Conservation (phyloP, 306 rosid genomes). For the Rosa chinensis region DNA sequence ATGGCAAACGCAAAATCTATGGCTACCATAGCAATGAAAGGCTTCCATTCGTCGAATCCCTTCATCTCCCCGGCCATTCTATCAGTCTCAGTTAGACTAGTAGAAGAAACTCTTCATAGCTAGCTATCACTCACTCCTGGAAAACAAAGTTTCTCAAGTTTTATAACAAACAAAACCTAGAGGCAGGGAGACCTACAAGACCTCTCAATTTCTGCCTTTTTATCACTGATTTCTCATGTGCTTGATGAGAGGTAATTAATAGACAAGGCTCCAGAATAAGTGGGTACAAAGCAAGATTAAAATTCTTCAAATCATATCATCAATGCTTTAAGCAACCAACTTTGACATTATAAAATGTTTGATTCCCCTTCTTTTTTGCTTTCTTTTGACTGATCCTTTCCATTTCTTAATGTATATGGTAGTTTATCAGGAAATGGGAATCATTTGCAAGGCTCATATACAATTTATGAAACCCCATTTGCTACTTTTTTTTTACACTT, state of each 20-base stretch:
- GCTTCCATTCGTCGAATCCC: slow-evolving; percentile 67
- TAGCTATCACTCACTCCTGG: not conserved
- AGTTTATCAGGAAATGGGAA: slow-evolving; percentile 36
- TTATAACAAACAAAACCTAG: slow-evolving; percentile 1
- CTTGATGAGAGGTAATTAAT: slow-evolving; percentile 23
- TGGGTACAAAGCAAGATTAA: slow-evolving; percentile 73
- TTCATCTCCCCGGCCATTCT: slow-evolving; percentile 32
- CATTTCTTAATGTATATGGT: not conserved
- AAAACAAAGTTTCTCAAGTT: not conserved
- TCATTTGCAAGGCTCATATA: slow-evolving; percentile 18
- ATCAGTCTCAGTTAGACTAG: not conserved
- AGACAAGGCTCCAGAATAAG: slow-evolving; percentile 42
- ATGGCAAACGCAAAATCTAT: slow-evolving; percentile 62
- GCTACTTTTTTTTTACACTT: not conserved
- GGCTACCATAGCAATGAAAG: slow-evolving; percentile 71
- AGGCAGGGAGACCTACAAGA: slow-evolving; percentile 18
- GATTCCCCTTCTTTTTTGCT: slow-evolving; percentile 36
- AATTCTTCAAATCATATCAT: slow-evolving; percentile 63
- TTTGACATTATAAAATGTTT: slow-evolving; percentile 40
- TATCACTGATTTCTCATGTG: slow-evolving; percentile 7
- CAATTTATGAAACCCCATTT: slow-evolving; percentile 20
- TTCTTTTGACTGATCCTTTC: slow-evolving; percentile 50
- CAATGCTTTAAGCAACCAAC: slow-evolving; percentile 63
- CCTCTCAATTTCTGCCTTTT: slow-evolving; percentile 23
- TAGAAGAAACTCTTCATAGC: not conserved